Conservation (phyloP, 257 asterid genomes). For the Solanum bukasovii region DNA sequence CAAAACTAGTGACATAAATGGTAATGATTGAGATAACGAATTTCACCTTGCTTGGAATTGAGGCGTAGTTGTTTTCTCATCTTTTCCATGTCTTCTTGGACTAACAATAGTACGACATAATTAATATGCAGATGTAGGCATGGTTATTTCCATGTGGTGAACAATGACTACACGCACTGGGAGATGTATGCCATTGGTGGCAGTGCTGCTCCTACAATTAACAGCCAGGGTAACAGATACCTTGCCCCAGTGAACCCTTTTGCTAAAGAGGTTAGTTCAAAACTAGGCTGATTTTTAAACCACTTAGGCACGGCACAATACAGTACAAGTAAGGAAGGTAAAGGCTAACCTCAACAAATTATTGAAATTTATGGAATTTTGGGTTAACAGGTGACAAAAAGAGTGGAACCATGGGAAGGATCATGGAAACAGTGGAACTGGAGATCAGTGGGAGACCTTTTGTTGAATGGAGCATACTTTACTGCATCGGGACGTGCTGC, state of each 20-base stretch:
- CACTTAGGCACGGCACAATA: background rate
- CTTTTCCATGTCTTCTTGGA: background rate
- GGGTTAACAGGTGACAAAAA: conserved; percentile 57
- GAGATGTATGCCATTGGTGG: conserved; percentile 97
- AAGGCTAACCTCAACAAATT: background rate
- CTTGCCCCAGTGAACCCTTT: conserved; percentile 71
- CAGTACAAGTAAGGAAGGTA: background rate
- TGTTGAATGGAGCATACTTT: conserved; percentile 92
- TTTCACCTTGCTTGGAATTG: background rate
- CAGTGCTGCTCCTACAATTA: conserved; percentile 84
- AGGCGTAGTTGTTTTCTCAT: background rate
- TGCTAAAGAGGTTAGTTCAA: conserved; percentile 63
- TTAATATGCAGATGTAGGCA: conserved; percentile 64
- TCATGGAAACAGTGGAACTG: conserved; percentile 88
- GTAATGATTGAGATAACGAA: background rate
- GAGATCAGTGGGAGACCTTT: conserved; percentile 92
- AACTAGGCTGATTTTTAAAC: background rate
- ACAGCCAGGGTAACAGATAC: conserved; percentile 92
- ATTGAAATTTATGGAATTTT: background rate
- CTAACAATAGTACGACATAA: background rate
- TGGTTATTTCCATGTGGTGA: conserved; percentile 87
- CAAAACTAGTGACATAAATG: background rate
- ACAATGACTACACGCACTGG: conserved; percentile 91
- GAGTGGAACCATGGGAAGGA: conserved; percentile 30
- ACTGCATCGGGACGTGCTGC: conserved; percentile 70